Evolutionary conservation across 345 rosid genomes (phyloP).

Genomic region (Hypericum perforatum): DNA sequence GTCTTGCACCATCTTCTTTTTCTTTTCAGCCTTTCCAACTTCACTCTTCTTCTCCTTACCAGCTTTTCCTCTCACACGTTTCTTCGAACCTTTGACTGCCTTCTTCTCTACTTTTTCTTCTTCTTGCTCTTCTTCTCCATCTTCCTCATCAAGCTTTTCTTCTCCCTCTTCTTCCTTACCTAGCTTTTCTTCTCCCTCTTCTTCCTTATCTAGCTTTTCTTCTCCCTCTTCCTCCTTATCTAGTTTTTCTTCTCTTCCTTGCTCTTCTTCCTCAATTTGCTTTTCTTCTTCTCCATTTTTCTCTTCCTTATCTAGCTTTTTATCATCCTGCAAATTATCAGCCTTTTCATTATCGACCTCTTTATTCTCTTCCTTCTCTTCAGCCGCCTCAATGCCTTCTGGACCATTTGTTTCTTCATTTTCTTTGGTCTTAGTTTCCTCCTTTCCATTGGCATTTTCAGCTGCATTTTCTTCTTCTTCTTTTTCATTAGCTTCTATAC

Average conservation of each 20-base stretch:
- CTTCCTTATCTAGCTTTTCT: conserved; percentile 4
- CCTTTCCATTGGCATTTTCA: too few species aligned
- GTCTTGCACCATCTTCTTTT: conserved; percentile 31
- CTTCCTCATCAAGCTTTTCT: conserved; percentile 6
- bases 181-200: conserved; percentile 8
- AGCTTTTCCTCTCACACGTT: conserved; percentile 32
- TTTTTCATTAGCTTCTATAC: too few species aligned
- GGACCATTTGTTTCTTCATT: conserved; percentile 12
- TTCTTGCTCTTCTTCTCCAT: conserved; percentile 18
- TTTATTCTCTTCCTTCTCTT: conserved; percentile 21
- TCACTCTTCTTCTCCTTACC: conserved; percentile 7
- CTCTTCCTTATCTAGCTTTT: too few species aligned
- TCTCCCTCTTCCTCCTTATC: conserved; percentile 14
- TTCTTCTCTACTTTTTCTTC: conserved; percentile 22
- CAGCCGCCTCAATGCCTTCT: conserved; percentile 7
- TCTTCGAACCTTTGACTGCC: conserved; percentile 35
- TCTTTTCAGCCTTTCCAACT: conserved; percentile 34
- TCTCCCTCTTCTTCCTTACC: conserved; percentile 8
- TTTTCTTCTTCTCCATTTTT: too few species aligned
- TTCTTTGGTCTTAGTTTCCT: neutral
- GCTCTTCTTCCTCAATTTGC: neutral
- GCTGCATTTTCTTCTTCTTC: neutral
- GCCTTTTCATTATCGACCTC: conserved; percentile 11
- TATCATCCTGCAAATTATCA: neutral
- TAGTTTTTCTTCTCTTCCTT: neutral